A percentile compares a stretch with the other conserved stretches of the same genome.
Evolutionary conservation across 495 filamentous ascomycete species (phyloP).

Genomic region (Eremomyces bilateralis): DNA sequence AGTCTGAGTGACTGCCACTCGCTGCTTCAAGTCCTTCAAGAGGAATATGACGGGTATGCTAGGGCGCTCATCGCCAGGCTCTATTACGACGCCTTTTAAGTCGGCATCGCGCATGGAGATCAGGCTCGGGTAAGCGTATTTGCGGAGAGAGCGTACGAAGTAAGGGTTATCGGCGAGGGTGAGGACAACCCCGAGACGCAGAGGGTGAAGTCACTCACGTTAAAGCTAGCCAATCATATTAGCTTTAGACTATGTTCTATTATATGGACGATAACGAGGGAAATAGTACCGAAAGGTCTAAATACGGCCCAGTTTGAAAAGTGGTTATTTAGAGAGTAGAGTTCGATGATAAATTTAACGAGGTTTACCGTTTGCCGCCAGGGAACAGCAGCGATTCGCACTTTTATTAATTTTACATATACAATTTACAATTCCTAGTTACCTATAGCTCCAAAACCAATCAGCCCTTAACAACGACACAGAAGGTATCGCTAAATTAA

Average conservation of each 20-base stretch:
- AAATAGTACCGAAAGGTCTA: conserved; percentile 13
- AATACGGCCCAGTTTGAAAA: conserved; percentile 20
- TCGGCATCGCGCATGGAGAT: conserved; percentile 24
- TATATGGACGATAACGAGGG: conserved; percentile 18
- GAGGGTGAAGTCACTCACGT: conserved; percentile 10
- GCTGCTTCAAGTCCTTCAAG: conserved; percentile 4
- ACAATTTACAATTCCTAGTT: no score
- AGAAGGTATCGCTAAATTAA: no score
- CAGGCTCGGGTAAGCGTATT: conserved; percentile 23
- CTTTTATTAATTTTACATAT: no score
- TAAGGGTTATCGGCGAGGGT: conserved; percentile 6
- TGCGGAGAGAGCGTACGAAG: conserved; percentile 19
- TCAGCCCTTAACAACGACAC: no score
- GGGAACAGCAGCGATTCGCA: no score
- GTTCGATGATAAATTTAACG: no score
- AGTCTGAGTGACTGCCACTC: conserved; percentile 4
- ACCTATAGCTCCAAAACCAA: no score
- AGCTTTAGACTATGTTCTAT: conserved; percentile 14
- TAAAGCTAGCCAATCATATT: conserved; percentile 14
- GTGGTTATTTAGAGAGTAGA: conserved; percentile 22
- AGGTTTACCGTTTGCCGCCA: no score
- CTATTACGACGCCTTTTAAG: conserved; percentile 26
- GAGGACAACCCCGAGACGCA: conserved; percentile 8
- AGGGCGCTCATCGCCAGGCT: conserved; percentile 1
- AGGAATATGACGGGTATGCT: conserved; percentile 5